Conservation (phyloP, 2,329 filamentous ascomycete species). For the Pseudogymnoascus sp. region DNA sequence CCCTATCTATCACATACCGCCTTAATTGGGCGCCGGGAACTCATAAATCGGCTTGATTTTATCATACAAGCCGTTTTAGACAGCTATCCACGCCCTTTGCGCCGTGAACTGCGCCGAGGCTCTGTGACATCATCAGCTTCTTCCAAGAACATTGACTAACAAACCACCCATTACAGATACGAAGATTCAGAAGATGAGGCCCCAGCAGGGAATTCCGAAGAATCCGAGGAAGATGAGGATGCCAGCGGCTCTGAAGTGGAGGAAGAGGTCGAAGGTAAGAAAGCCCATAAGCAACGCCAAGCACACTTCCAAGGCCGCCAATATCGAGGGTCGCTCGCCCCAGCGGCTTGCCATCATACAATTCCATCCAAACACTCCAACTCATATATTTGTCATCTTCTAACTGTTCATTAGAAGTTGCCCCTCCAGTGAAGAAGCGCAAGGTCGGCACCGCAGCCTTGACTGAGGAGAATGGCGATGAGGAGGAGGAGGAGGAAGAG, state of each 20-base stretch:
- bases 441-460: conserved; percentile 16
- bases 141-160: conserved; percentile 17
- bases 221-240: conserved; percentile 27
- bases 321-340: not conserved
- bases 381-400: not conserved
- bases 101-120: not conserved
- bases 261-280: conserved; percentile 15
- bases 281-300: not conserved
- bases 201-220: conserved; percentile 29
- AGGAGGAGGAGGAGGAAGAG: conserved; percentile 13
- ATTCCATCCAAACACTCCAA: not conserved
- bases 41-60: conserved; percentile 1
- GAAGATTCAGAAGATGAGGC: conserved; percentile 28
- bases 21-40: not conserved
- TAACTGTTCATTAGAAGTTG: conserved; percentile 13
- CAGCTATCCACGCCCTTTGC: not conserved
- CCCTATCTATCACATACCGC: not conserved
- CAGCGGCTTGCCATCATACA: not conserved
- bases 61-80: not conserved
- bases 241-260: conserved; percentile 18
- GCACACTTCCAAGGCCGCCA: conserved; percentile 10
- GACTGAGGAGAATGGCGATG: not conserved
- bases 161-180: conserved; percentile 16
- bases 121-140: conserved; percentile 1
- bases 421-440: conserved; percentile 23